Base-by-base conservation (phyloP, 306 rosid species). In the Citrullus amarus region DNA sequence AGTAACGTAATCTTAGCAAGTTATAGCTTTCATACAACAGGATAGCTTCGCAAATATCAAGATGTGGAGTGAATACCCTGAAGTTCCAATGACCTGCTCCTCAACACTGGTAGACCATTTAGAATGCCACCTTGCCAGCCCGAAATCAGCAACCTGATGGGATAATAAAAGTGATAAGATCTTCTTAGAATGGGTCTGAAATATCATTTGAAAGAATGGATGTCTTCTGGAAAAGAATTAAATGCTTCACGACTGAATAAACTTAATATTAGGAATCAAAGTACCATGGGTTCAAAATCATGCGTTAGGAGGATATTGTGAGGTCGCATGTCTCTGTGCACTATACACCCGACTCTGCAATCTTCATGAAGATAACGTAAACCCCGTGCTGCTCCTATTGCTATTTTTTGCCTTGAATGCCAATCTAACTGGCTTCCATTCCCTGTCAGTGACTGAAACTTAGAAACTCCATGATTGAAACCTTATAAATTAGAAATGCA, bases 281-380 rank as follows among this genome's bases (percentile, higher is more conserved):
- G 79, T 89, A 95, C 97, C 92, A 91, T 61, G 77, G 98, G 96
- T 79, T 95, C 98, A 80, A 91, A 91, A 85, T 92, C 93, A 79
- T 95, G 98, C 17, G 98, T 95, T 78, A 92, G 80, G 84, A 92
- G 97, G 60, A 95, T 91, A 86, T 95, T 95, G 80, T 87, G 90
- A 10, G 98, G 96, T 79, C 97, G 86, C 56, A 92, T 82, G 78
- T 95, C 98, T 84, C 91, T 88, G 86, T 95, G 98, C 79, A 91
- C 97, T 82, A 91, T 89, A 57, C 93, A 88, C 65, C 98, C 98
- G n/a, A 92, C 97, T 89, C 97, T 83, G 71, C 98, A 95, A 86
- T 95, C 98, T 90, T 95, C 98, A 43, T 95, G 97, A 83, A 95
- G 96, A 82, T 92, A 95, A 62, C 97, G 88, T 79, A 95, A 83